Base-by-base conservation (phyloP, 768 basidiomycete genomes). In the Zangia roseola region DNA sequence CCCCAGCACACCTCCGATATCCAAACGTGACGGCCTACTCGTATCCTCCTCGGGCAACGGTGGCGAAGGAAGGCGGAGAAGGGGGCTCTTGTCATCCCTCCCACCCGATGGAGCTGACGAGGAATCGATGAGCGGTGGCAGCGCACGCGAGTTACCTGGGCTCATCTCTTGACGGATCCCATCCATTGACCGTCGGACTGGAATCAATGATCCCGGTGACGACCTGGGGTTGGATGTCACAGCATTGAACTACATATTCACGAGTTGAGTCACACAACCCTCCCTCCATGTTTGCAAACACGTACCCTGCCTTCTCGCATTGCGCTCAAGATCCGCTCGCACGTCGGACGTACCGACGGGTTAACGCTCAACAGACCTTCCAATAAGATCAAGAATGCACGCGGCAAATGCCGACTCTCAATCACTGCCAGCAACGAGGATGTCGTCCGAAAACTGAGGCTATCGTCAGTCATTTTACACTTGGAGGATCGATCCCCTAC, bases 241-340 rank as follows among this genome's bases (percentile, higher is more conserved):
- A 14, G 69, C 64, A 46, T 65, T 55, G 20, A 72, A 63, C 71
- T 68, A 24, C 8, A 31, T n/a, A n/a, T 50, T n/a, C 10, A 16
- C 36, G 1, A 58, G 21, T 17, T 36, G 16, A 41, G 39, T 49
- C 28, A 28, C 33, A 14, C 33, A 24, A 38, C 3, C 9, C 28
- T 20, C 13, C 9, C 4, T 9, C 10, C 19, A 12, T 44, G 17
- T 24, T 20, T 28, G 30, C 24, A 8, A 21, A 43, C n/a, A 75
- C 81, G n/a, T 54, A 91, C 90, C 73, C 77, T 81, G 43, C 91
- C 83, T 31, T 87, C 82, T 28, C 78, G 74, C 46, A 94, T 75
- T 2, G 85, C 91, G 23, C 63, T 65, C n/a, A 75, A 64, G 13
- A 94, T 84, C 42, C 84, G 77, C 53, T 91, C 88, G 40, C 83